Evolutionary conservation across 148 eudicot species (phyloP).

Genomic region (Rhododendron henanense): DNA sequence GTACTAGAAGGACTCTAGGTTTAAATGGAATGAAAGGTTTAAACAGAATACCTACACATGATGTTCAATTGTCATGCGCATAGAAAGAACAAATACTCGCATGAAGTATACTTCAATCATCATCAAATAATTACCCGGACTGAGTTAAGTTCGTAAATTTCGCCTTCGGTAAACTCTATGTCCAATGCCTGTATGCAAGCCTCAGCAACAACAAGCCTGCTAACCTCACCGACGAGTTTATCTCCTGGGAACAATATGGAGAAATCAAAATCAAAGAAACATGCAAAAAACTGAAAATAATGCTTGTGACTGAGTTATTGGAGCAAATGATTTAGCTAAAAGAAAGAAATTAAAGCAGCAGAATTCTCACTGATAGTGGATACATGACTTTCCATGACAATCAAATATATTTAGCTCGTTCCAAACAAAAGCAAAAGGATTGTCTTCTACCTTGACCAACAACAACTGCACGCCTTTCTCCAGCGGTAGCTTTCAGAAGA

Average conservation of each 20-base stretch:
- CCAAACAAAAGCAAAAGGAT: background rate
- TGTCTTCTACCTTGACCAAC: constrained; percentile 68
- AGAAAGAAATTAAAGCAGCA: background rate
- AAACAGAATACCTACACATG: background rate
- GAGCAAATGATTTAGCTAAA: background rate
- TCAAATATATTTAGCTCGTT: background rate
- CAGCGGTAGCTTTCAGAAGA: constrained; percentile 87
- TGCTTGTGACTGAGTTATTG: background rate
- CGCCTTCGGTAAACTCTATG: constrained; percentile 74
- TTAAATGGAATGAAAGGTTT: background rate
- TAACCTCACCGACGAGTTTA: constrained; percentile 92
- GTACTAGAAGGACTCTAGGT: background rate
- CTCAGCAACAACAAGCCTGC: constrained; percentile 96
- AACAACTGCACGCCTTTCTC: constrained; percentile 90
- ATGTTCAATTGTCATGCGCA: background rate
- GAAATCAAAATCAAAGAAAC: background rate
- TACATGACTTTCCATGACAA: background rate
- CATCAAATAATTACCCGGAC: constrained; percentile 45
- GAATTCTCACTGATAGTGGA: background rate
- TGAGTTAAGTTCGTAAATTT: constrained; percentile 84
- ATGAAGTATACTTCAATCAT: constrained; percentile 6
- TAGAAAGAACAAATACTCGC: background rate
- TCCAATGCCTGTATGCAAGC: constrained; percentile 97
- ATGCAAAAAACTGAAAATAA: background rate
- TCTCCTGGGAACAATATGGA: constrained; percentile 51